A percentile compares a stretch with the other conserved stretches of the same genome.
These are phyloP conservation scores for Kwoniella shandongensis DNA, from an alignment of 768 basidiomycete genomes.

Conservation along the genomic window DNA sequence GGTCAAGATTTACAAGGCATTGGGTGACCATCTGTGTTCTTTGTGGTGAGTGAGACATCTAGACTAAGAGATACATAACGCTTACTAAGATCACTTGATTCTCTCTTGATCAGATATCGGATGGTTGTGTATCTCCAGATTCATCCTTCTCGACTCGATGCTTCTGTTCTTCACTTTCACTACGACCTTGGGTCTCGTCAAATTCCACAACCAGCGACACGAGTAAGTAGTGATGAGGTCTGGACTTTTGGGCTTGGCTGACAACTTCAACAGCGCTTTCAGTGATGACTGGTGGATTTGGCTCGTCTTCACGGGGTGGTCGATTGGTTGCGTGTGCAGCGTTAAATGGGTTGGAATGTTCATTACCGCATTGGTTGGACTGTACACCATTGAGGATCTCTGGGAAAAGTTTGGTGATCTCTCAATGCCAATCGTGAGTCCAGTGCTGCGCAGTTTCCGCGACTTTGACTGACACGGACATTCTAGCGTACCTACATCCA, in stretches of 20 bases:
- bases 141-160: conserved; percentile 97
- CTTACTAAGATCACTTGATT: no score
- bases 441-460: background rate
- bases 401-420: conserved; percentile 99
- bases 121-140: conserved; percentile 94
- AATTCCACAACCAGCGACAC: conserved; percentile 96
- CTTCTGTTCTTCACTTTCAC: conserved; percentile 98
- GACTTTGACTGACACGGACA: background rate
- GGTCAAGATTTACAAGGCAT: conserved; percentile 86
- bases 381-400: conserved; percentile 95
- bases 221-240: conserved; percentile 61
- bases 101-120: conserved; percentile 71
- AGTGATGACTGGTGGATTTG: conserved; percentile 97
- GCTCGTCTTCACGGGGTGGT: conserved; percentile 87
- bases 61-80: background rate
- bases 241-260: background rate
- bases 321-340: conserved; percentile 93
- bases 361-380: conserved; percentile 87
- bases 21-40: conserved; percentile 91
- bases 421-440: conserved; percentile 78
- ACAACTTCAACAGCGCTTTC: conserved; percentile 66
- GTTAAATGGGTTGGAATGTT: conserved; percentile 97
- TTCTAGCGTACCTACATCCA: conserved; percentile 75
- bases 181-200: conserved; percentile 88
- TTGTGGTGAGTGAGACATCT: conserved; percentile 63